Evolutionary conservation across 305 asterid species (phyloP).

Genomic region (Salvia sclarea): DNA sequence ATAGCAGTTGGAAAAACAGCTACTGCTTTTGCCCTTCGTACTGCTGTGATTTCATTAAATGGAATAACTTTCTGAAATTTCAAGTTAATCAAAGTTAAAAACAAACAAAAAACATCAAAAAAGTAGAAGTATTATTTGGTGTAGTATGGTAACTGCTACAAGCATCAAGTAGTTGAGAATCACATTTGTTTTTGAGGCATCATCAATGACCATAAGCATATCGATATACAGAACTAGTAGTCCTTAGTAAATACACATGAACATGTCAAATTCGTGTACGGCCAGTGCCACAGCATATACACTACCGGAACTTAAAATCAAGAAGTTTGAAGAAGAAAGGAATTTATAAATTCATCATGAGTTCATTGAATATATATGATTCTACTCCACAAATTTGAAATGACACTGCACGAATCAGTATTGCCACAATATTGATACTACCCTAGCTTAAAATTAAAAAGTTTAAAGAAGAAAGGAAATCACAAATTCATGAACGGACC

Average conservation of each 20-base stretch:
- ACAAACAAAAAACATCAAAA: conserved; percentile 20
- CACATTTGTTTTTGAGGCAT: conserved; percentile 20
- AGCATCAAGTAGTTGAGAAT: conserved; percentile 19
- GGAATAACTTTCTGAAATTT: conserved; percentile 71
- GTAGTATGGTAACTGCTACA: conserved; percentile 8
- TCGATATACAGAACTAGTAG: neutral
- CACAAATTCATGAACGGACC: conserved; percentile 47
- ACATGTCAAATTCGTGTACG: neutral
- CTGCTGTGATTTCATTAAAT: conserved; percentile 72
- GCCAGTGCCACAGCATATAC: conserved; percentile 2
- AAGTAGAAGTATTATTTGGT: conserved; percentile 14
- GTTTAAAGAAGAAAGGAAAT: neutral
- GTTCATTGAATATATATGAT: conserved; percentile 8
- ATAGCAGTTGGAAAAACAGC: conserved; percentile 96
- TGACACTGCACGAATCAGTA: neutral
- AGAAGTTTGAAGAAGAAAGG: neutral
- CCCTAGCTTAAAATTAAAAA: neutral
- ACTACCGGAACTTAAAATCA: neutral
- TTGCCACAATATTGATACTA: neutral
- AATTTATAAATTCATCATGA: neutral
- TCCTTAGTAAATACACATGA: neutral
- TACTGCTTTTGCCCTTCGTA: conserved; percentile 85
- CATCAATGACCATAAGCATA: conserved; percentile 20
- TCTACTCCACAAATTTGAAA: conserved; percentile 16
- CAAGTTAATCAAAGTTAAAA: conserved; percentile 29